Evolutionary conservation across 352 stramenopile genomes (phyloP), one percentile per base, ranked within the genome.

Genomic region (Phytophthora cryptogea): DNA sequence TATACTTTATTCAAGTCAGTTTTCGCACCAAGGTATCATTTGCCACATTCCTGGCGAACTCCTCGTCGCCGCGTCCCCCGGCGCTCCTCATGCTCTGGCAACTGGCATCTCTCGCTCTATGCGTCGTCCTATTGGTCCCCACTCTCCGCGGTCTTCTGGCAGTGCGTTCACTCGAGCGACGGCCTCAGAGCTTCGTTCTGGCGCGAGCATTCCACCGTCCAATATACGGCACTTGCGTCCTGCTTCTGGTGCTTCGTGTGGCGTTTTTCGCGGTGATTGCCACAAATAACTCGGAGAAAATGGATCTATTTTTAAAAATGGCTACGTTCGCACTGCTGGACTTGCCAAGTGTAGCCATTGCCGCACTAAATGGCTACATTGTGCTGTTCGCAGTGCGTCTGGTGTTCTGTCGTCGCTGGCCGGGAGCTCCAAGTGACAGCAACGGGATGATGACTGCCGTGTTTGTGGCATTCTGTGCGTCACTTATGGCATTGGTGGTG

Each of bases 311-410:
- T 23, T 16, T 47, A 8, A 63, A 54, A 54, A 10, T 66, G 30
- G 35, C 39, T 11, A 62, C 54, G 33, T 80, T 69, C 23, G 78
- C 66, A 66, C 51, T 80, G 51, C 37, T 77, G 44, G 66, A 76
- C 35, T 60, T 72, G 54, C 66, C 72, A 11, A 72, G 50, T 45
- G 68, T 69, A 31, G 59, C 51, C 20, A 41, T 72, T 30, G 45
- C 54, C 8, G 44, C 28, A 30, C 48, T 78, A n/a, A 17, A 58
- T 44, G 57, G 68, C 45, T 76, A 80, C 52, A 39, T 80, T 53
- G 51, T 66, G 51, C 58, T 80, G 35, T 74, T 78, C 28, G 59
- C 63, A 46, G 43, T 70, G 9, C 51, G 36, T 9, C 33, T 78
- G 14, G 54, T 56, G 46, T 53, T 66, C 41, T 27, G 37, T 37